These are phyloP conservation scores for Leptographium wingfieldii DNA, from an alignment of 2,329 filamentous ascomycete genomes.

Conservation along the genomic window DNA sequence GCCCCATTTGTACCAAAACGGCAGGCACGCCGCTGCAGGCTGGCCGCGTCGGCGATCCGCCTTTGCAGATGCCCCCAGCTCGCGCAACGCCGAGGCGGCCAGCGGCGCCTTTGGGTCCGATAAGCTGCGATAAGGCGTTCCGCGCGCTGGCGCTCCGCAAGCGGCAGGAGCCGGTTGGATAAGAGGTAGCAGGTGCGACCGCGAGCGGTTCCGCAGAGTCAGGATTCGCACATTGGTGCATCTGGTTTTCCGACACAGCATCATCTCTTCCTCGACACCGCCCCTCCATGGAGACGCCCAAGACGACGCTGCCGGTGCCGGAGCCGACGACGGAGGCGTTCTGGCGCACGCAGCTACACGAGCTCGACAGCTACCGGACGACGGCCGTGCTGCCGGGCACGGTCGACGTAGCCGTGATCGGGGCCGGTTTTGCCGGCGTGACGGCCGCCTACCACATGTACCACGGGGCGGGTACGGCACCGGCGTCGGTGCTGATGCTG, in stretches of 20 bases:
- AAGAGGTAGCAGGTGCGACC: no score
- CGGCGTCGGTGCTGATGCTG: slow-evolving; percentile 45
- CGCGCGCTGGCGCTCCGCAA: not conserved
- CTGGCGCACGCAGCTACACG: not conserved
- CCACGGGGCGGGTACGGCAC: slow-evolving; percentile 16
- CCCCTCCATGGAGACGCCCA: not conserved
- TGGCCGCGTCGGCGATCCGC: not conserved
- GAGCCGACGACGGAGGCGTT: not conserved
- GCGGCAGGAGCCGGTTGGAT: not conserved
- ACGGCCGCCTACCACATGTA: slow-evolving; percentile 53
- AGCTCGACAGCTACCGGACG: slow-evolving; percentile 32
- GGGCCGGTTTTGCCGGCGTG: slow-evolving; percentile 62
- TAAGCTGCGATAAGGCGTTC: not conserved
- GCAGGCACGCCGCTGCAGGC: not conserved
- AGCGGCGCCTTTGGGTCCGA: not conserved
- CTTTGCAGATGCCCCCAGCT: not conserved
- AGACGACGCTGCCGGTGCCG: not conserved
- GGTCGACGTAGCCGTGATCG: slow-evolving; percentile 58
- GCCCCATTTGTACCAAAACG: not conserved
- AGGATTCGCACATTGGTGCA: no score
- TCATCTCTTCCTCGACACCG: not conserved
- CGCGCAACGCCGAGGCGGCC: not conserved
- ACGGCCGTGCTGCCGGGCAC: slow-evolving; percentile 48
- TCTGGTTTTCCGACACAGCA: not conserved
- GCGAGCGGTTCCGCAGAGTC: no score